These are phyloP conservation scores for Cordyceps javanica DNA, from an alignment of 2,329 filamentous ascomycete genomes.

Conservation along the genomic window DNA sequence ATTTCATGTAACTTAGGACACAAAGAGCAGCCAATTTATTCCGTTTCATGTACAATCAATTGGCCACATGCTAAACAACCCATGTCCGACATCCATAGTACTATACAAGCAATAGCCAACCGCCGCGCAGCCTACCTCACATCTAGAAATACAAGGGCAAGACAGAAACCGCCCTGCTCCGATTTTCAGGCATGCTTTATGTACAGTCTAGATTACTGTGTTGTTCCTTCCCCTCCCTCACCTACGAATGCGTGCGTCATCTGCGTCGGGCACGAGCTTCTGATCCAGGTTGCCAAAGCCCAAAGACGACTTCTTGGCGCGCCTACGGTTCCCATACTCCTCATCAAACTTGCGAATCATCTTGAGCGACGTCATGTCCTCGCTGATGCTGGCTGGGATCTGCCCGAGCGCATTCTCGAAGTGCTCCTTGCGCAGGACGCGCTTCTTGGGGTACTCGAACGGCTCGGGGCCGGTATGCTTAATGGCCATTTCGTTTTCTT, in stretches of 20 bases:
- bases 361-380: constrained; percentile 82
- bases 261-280: constrained; percentile 29
- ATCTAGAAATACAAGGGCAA: constrained; percentile 7
- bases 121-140: neutral
- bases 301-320: constrained; percentile 53
- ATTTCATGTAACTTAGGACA: neutral
- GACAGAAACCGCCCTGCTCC: neutral
- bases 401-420: constrained; percentile 83
- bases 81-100: neutral
- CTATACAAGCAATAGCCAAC: neutral
- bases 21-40: neutral
- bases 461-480: constrained; percentile 33
- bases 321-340: constrained; percentile 78
- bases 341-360: constrained; percentile 94
- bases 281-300: constrained; percentile 50
- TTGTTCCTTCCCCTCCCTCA: neutral
- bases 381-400: constrained; percentile 85
- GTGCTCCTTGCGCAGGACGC: constrained; percentile 55
- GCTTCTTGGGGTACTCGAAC: constrained; percentile 56
- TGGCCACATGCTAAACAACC: neutral
- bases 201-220: neutral
- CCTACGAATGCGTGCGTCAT: constrained; percentile 40
- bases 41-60: constrained; percentile 11
- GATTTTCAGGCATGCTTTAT: neutral
- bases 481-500: constrained; percentile 51